These are phyloP conservation scores for Penicillium silybi DNA, from an alignment of 495 filamentous ascomycete genomes.

Conservation along the genomic window DNA sequence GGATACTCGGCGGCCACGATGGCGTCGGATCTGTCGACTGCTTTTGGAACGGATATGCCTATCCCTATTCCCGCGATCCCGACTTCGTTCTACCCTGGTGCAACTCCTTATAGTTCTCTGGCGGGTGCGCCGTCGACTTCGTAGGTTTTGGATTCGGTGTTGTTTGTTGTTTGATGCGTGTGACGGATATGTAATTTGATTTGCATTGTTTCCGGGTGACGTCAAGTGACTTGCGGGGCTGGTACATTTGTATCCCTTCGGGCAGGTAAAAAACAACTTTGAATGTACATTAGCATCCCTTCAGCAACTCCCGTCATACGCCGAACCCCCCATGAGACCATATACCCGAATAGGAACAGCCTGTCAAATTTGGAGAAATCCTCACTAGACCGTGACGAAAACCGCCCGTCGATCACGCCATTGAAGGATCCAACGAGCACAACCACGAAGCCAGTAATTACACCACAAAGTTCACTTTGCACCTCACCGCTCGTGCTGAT, in stretches of 20 bases:
- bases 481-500: constrained; percentile 4
- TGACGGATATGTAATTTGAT: background rate
- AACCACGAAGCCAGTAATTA: background rate
- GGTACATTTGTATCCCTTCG: too few species aligned
- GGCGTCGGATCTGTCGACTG: constrained; percentile 39
- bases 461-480: background rate
- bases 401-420: constrained; percentile 15
- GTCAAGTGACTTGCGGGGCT: too few species aligned
- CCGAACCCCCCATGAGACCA: background rate
- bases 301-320: too few species aligned
- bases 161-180: background rate
- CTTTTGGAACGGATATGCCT: constrained; percentile 39
- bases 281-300: too few species aligned
- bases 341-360: background rate
- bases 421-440: constrained; percentile 9
- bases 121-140: constrained; percentile 6
- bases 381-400: constrained; percentile 6
- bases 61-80: constrained; percentile 57
- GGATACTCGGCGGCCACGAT: constrained; percentile 50
- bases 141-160: background rate
- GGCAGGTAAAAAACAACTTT: too few species aligned
- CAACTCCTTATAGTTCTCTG: constrained; percentile 31
- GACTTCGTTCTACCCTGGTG: constrained; percentile 51
- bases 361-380: too few species aligned
- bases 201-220: background rate